Evolutionary conservation across 352 stramenopile genomes (phyloP).

Genomic region (Saprolegnia parasitica): DNA sequence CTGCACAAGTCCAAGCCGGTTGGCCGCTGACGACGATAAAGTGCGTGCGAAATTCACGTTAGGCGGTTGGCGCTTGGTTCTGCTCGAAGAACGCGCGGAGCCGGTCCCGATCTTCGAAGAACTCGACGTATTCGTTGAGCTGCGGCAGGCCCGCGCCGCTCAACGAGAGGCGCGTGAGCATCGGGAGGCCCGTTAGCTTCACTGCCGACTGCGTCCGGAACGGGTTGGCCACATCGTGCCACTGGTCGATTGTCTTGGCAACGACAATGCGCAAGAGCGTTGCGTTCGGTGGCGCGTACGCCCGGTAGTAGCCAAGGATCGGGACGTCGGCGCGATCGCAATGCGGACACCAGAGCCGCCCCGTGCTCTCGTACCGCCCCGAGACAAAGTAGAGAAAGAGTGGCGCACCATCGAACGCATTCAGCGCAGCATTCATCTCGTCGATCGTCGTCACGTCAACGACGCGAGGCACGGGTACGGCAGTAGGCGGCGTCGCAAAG

Average conservation of each 20-base stretch:
- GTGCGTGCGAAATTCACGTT: neutral
- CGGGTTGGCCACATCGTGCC: constrained; percentile 72
- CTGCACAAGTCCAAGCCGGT: no score
- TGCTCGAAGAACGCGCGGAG: constrained; percentile 9
- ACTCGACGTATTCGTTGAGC: constrained; percentile 8
- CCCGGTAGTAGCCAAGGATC: constrained; percentile 72
- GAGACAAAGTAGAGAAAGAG: constrained; percentile 79
- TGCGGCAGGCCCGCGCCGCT: neutral
- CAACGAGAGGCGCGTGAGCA: constrained; percentile 1
- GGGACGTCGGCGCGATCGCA: constrained; percentile 71
- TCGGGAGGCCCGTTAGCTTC: constrained; percentile 6
- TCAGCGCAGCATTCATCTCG: constrained; percentile 38
- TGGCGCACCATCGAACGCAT: constrained; percentile 56
- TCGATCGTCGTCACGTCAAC: constrained; percentile 33
- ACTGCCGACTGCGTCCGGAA: constrained; percentile 33
- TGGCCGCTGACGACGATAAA: no score
- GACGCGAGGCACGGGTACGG: constrained; percentile 32
- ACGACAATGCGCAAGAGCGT: constrained; percentile 59
- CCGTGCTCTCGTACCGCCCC: constrained; percentile 61
- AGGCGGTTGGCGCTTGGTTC: neutral
- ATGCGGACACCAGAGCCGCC: constrained; percentile 75
- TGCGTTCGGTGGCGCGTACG: constrained; percentile 48
- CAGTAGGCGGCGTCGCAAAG: constrained; percentile 48
- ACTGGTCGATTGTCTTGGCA: constrained; percentile 50
- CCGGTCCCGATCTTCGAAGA: constrained; percentile 6